A percentile compares a stretch with the other conserved stretches of the same genome.
Conservation (phyloP, 2,329 filamentous ascomycete species). For the Xylariaceae sp. region DNA sequence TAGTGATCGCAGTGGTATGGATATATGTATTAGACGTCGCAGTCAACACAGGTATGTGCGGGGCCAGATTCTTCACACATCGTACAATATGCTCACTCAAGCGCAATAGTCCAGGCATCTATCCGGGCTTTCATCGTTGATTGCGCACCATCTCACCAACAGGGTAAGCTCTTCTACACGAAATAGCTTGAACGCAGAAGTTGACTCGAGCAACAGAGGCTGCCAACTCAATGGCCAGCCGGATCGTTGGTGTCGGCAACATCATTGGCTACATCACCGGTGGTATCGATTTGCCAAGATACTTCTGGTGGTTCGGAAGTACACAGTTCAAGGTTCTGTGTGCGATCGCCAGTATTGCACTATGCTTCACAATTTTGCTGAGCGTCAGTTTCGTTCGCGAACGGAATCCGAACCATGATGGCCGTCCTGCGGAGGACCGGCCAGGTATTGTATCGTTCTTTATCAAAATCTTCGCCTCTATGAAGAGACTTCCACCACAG, state of each 20-base stretch:
- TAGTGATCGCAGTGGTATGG: constrained; percentile 76
- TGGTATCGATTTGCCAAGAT: constrained; percentile 71
- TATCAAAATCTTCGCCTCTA: constrained; percentile 68
- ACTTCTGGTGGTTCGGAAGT: constrained; percentile 75
- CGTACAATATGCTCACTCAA: background rate
- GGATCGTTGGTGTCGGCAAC: constrained; percentile 81
- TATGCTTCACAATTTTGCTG: constrained; percentile 64
- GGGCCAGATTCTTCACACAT: too few relatives aligned
- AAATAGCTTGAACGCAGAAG: background rate
- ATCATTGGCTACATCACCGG: constrained; percentile 87
- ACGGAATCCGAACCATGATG: constrained; percentile 72
- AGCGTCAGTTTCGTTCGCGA: constrained; percentile 70
- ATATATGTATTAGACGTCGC: constrained; percentile 91
- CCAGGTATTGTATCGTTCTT: constrained; percentile 76
- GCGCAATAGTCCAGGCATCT: constrained; percentile 69
- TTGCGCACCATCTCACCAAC: constrained; percentile 86
- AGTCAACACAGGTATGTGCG: constrained; percentile 74
- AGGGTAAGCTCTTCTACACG: constrained; percentile 41
- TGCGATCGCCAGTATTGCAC: constrained; percentile 72
- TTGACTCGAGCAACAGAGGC: constrained; percentile 48
- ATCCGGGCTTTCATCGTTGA: constrained; percentile 93
- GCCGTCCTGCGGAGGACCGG: constrained; percentile 53
- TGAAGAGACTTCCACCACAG: constrained; percentile 74
- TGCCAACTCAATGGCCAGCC: constrained; percentile 91
- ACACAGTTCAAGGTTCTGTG: constrained; percentile 94